Evolutionary conservation across 78 protist genomes (phyloP).

Genomic region (Dictyostelium firmibasis): DNA sequence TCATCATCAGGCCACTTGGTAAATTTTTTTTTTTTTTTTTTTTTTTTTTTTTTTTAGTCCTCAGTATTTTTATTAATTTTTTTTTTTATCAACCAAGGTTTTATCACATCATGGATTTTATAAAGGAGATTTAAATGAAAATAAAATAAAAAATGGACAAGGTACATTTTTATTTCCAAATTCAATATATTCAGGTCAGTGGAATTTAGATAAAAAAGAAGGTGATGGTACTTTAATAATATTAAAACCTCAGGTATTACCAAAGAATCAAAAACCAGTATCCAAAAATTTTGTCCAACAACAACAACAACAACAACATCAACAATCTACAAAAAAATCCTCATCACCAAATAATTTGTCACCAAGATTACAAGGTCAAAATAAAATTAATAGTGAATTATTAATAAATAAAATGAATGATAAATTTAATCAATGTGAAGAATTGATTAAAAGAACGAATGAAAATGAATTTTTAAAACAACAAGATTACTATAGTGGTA

Average conservation of each 20-base stretch:
- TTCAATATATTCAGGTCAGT: conserved; percentile 34
- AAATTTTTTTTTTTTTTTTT: not conserved
- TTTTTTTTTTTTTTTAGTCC: too few relatives aligned
- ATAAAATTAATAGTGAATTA: not conserved
- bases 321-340: not conserved
- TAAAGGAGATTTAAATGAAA: conserved; percentile 26
- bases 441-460: not conserved
- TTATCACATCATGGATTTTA: conserved; percentile 68
- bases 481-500: conserved; percentile 46
- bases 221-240: conserved; percentile 57
- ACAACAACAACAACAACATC: not conserved
- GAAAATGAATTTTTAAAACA: not conserved
- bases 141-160: conserved; percentile 28
- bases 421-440: not conserved
- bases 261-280: not conserved
- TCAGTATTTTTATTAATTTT: not conserved
- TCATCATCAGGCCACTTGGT: not conserved
- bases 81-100: conserved; percentile 1
- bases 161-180: conserved; percentile 47
- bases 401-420: not conserved
- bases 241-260: not conserved
- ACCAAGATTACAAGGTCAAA: not conserved
- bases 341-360: not conserved
- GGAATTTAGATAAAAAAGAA: conserved; percentile 51
- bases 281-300: not conserved